Percentiles rank a stretch among this genome's conserved stretches.
Conservation (phyloP, 1,284 basidiomycete species). For the Termitomyces sp. region DNA sequence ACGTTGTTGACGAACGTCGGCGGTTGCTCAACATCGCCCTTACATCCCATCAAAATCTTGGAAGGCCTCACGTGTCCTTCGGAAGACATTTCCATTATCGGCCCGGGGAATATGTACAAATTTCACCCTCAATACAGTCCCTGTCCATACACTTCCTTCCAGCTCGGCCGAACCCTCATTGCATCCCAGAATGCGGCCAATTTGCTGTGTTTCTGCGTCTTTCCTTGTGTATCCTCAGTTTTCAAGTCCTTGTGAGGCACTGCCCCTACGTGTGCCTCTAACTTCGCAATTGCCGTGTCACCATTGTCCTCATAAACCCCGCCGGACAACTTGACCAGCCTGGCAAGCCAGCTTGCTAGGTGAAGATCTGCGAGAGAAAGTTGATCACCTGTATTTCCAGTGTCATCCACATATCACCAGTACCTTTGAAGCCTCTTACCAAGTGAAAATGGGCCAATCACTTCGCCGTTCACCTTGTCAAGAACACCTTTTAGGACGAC, state of each 20-base stretch:
- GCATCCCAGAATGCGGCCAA: slow-evolving; percentile 64
- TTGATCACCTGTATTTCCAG: slow-evolving; percentile 56
- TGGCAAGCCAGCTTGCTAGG: slow-evolving; percentile 71
- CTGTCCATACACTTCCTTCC: slow-evolving; percentile 58
- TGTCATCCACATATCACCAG: slow-evolving; percentile 24
- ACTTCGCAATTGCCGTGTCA: slow-evolving; percentile 38
- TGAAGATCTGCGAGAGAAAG: slow-evolving; percentile 80
- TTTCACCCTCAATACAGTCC: slow-evolving; percentile 35
- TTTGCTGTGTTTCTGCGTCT: slow-evolving; percentile 34
- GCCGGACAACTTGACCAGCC: slow-evolving; percentile 55
- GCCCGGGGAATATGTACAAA: background rate
- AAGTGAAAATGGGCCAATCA: slow-evolving; percentile 68
- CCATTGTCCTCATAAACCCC: slow-evolving; percentile 47
- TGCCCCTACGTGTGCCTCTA: slow-evolving; percentile 47
- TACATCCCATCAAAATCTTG: slow-evolving; percentile 9
- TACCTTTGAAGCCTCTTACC: slow-evolving; percentile 39
- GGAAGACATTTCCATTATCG: slow-evolving; percentile 1
- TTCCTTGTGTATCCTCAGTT: slow-evolving; percentile 18
- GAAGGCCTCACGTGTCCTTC: slow-evolving; percentile 7
- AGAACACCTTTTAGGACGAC: slow-evolving; percentile 26
- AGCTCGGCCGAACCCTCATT: slow-evolving; percentile 60
- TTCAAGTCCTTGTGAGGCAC: slow-evolving; percentile 42
- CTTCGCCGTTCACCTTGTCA: slow-evolving; percentile 44
- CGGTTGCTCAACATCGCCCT: slow-evolving; percentile 3
- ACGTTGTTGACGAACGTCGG: slow-evolving; percentile 8